phyloP scores from a whole-genome alignment of 2,329 filamentous ascomycete genomes.

The Arthrinium puccinioides region DNA sequence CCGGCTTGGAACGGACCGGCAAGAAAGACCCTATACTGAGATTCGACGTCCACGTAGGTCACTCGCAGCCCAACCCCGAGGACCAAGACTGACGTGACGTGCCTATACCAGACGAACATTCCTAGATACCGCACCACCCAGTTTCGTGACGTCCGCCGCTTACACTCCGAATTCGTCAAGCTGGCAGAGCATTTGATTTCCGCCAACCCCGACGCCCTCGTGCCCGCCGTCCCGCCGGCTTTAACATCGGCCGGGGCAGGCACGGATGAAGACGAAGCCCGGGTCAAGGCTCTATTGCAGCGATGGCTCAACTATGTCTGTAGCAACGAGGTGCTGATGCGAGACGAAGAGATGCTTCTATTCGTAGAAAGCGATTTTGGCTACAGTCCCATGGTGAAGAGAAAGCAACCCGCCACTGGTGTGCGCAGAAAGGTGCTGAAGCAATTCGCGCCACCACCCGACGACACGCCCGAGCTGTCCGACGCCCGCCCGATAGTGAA shows the following conservation, averaged over 20 bases:
- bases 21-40: conserved; percentile 92
- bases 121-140: conserved; percentile 96
- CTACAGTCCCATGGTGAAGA: conserved; percentile 90
- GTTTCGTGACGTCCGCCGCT: conserved; percentile 91
- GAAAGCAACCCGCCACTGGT: conserved; percentile 94
- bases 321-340: conserved; percentile 83
- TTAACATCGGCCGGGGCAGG: conserved; percentile 89
- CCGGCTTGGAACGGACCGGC: conserved; percentile 82
- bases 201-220: conserved; percentile 91
- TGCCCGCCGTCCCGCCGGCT: conserved; percentile 92
- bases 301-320: conserved; percentile 94
- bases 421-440: conserved; percentile 93
- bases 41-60: conserved; percentile 89
- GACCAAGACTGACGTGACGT: neutral
- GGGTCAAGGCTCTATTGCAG: conserved; percentile 85
- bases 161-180: conserved; percentile 93
- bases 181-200: conserved; percentile 94
- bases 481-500: conserved; percentile 88
- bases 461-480: conserved; percentile 91
- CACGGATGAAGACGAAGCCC: conserved; percentile 87
- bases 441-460: conserved; percentile 94
- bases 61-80: neutral
- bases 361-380: conserved; percentile 99
- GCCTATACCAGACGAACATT: conserved; percentile 94
- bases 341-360: conserved; percentile 93